Evolutionary conservation across 139 green algal genomes (phyloP), one percentile per base, ranked within the genome.

Genomic region (Trebouxia sp.): DNA sequence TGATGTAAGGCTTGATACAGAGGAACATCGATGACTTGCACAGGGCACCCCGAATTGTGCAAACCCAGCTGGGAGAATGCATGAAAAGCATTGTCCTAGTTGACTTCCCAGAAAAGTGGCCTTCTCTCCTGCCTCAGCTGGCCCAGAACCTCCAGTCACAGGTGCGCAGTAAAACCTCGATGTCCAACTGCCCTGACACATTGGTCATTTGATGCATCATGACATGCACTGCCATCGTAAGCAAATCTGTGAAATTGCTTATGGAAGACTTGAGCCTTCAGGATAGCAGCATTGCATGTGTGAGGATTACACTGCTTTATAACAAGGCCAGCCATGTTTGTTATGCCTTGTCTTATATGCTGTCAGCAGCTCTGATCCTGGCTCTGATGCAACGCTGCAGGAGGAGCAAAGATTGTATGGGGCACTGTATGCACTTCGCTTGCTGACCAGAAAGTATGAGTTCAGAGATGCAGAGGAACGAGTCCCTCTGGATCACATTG

Each of bases 381-480:
- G 58, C 15, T 17, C 58, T 70, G 58, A 70, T 10, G 24, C 37
- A 15, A 24, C 56, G n/a, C 26, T 78, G 65, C 50, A 85, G 82
- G 95, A 99, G 50, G 85, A 94, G 75, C 15, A 38, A 6, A 87
- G 91, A 11, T 83, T 98, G 37, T 85, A 94, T 70, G 96, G 93
- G 50, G 92, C 82, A 6, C 87, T 99, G 77, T 80, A 90, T 24
- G 88, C 89, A 37, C 85, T 98, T 70, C 94, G 96, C 58, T 85
- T 97, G 43, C 83, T 99, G 47, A 81, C 91, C 7, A 90, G 96
- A 67, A 99, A 98, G 89, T 99, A 98, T 78, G 96, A 99, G 88
- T 99, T 98, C 87, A 89, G 90, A 50, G 90, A 97, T 53, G 92
- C 96, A 6, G 86, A 90, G 50, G 94, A 97, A 37, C 47, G 91